These are phyloP conservation scores for Friedmanniomyces simplex DNA, from an alignment of 495 filamentous ascomycete species.

Conservation along the genomic window DNA sequence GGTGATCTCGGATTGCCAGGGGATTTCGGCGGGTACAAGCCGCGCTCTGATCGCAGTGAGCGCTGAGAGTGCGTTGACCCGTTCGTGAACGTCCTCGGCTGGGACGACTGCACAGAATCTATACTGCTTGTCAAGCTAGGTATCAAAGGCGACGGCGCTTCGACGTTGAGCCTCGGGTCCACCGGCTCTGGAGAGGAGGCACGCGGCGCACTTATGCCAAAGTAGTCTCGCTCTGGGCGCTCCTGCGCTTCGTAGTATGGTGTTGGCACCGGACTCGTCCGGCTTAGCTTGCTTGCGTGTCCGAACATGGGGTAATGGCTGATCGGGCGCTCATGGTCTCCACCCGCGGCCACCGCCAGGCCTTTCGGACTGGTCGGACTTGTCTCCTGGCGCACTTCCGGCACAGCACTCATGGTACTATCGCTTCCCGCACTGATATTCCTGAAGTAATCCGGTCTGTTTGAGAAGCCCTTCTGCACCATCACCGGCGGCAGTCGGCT, in stretches of 20 bases:
- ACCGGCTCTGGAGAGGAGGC: constrained; percentile 42
- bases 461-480: constrained; percentile 63
- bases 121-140: constrained; percentile 24
- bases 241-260: constrained; percentile 12
- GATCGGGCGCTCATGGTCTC: constrained; percentile 6
- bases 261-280: neutral
- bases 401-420: constrained; percentile 17
- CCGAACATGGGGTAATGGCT: constrained; percentile 20
- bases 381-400: constrained; percentile 31
- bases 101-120: constrained; percentile 28
- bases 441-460: constrained; percentile 64
- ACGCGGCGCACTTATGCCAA: constrained; percentile 32
- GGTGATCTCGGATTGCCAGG: constrained; percentile 28
- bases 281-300: neutral
- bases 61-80: constrained; percentile 19
- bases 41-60: constrained; percentile 29
- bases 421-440: constrained; percentile 7
- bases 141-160: constrained; percentile 13
- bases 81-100: constrained; percentile 19
- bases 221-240: constrained; percentile 26
- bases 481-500: constrained; percentile 76
- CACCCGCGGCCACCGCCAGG: neutral
- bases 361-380: constrained; percentile 6
- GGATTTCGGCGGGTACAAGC: constrained; percentile 48
- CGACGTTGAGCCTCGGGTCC: constrained; percentile 17